These are phyloP conservation scores for Hippophae gyantsensis DNA, from an alignment of 306 rosid genomes.

Conservation along the genomic window DNA sequence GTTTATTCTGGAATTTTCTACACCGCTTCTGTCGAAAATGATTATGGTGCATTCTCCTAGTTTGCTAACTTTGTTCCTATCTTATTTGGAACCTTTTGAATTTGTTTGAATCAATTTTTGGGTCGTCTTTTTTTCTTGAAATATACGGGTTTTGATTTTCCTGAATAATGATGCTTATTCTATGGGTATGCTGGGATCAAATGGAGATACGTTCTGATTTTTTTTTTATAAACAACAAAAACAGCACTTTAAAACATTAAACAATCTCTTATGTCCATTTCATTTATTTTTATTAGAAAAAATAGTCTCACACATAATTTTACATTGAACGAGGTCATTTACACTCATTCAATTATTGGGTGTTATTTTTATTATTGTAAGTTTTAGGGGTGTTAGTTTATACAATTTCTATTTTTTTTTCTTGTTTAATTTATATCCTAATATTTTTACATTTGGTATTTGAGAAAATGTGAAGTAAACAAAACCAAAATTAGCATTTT, in stretches of 20 bases:
- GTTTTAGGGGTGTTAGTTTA: too few species aligned
- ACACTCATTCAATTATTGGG: too few species aligned
- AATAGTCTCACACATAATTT: too few species aligned
- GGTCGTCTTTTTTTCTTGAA: conserved; percentile 3
- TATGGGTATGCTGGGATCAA: conserved; percentile 9
- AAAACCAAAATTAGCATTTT: neutral
- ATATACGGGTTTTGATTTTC: conserved; percentile 8
- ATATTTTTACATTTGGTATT: too few species aligned
- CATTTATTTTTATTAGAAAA: too few species aligned
- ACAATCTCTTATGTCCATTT: too few species aligned
- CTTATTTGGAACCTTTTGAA: neutral
- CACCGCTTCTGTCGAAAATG: conserved; percentile 48
- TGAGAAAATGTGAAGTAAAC: neutral
- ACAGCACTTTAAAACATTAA: too few species aligned
- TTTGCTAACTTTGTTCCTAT: neutral
- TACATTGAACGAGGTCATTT: too few species aligned
- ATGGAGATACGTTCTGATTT: conserved; percentile 8
- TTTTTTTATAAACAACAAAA: too few species aligned
- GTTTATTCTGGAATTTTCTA: conserved; percentile 80
- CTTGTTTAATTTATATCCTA: too few species aligned
- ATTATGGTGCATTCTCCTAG: conserved; percentile 36
- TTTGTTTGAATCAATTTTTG: neutral
- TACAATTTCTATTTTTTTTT: too few species aligned
- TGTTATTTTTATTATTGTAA: too few species aligned
- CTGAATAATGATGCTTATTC: conserved; percentile 10